phyloP scores from a whole-genome alignment of 768 basidiomycete genomes.

The Agaricus subrufescens region DNA sequence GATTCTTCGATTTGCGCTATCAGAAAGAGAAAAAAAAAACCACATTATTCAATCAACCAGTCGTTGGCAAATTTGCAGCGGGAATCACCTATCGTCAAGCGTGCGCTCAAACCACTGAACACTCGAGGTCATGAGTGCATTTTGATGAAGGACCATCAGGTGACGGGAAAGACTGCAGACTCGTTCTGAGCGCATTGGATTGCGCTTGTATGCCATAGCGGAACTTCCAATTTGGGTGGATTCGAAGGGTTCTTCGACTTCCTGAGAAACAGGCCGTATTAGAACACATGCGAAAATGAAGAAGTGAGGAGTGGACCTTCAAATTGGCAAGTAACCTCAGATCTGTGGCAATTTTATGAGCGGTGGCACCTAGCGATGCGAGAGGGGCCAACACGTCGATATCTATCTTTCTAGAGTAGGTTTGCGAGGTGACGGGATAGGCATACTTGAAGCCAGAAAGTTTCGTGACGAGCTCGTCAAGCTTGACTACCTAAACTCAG shows the following conservation, averaged over 20 bases:
- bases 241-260: slow-evolving; percentile 98
- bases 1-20: slow-evolving; percentile 91
- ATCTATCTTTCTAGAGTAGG: slow-evolving; percentile 97
- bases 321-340: slow-evolving; percentile 90
- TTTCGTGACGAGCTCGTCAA: slow-evolving; percentile 86
- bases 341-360: slow-evolving; percentile 97
- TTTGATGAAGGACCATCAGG: slow-evolving; percentile 93
- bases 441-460: slow-evolving; percentile 91
- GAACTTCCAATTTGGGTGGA: slow-evolving; percentile 97
- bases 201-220: slow-evolving; percentile 99
- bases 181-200: slow-evolving; percentile 98
- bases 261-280: slow-evolving; percentile 34
- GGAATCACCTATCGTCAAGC: slow-evolving; percentile 80
- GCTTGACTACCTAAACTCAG: slow-evolving; percentile 67
- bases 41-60: too few relatives aligned
- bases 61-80: background rate
- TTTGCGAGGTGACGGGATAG: slow-evolving; percentile 98
- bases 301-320: slow-evolving; percentile 46
- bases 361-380: slow-evolving; percentile 88
- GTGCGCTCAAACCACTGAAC: slow-evolving; percentile 99
- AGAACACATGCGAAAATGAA: background rate
- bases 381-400: slow-evolving; percentile 87
- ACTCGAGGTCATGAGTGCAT: slow-evolving; percentile 89
- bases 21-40: too few relatives aligned
- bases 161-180: slow-evolving; percentile 96